Conservation (phyloP, 2,329 filamentous ascomycete species). For the Incumbomyces lentus region DNA sequence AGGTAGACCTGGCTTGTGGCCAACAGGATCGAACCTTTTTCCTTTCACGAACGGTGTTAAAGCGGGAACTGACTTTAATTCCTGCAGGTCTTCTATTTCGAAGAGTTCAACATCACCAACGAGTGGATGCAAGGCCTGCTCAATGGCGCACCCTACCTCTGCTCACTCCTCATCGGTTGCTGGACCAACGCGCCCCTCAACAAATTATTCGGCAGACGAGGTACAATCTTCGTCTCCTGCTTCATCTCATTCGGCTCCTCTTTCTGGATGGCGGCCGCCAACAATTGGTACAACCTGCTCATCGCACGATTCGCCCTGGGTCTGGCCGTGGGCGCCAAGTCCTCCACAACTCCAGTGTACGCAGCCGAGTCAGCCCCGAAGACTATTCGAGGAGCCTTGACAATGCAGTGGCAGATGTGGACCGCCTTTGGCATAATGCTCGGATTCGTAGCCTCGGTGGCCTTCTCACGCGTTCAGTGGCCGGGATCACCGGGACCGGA, state of each 20-base stretch:
- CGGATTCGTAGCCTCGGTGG: conserved; percentile 52
- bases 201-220: conserved; percentile 22
- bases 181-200: conserved; percentile 24
- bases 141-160: conserved; percentile 44
- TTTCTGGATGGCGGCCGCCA: conserved; percentile 22
- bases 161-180: conserved; percentile 50
- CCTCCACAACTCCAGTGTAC: conserved; percentile 23
- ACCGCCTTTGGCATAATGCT: conserved; percentile 36
- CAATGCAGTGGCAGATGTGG: conserved; percentile 23
- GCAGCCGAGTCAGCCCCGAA: conserved; percentile 23
- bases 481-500: background rate
- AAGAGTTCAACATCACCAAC: conserved; percentile 17
- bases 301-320: conserved; percentile 23
- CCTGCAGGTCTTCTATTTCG: conserved; percentile 7
- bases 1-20: no score
- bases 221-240: conserved; percentile 24
- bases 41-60: conserved; percentile 21
- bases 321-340: conserved; percentile 24
- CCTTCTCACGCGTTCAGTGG: conserved; percentile 37
- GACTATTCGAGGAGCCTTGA: conserved; percentile 22
- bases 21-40: no score
- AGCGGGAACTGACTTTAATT: conserved; percentile 8
- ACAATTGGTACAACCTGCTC: conserved; percentile 23
- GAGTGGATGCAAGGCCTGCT: conserved; percentile 36
- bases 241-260: conserved; percentile 24